phyloP scores from a whole-genome alignment of 352 stramenopile species.

The Peronospora belbahrii region DNA sequence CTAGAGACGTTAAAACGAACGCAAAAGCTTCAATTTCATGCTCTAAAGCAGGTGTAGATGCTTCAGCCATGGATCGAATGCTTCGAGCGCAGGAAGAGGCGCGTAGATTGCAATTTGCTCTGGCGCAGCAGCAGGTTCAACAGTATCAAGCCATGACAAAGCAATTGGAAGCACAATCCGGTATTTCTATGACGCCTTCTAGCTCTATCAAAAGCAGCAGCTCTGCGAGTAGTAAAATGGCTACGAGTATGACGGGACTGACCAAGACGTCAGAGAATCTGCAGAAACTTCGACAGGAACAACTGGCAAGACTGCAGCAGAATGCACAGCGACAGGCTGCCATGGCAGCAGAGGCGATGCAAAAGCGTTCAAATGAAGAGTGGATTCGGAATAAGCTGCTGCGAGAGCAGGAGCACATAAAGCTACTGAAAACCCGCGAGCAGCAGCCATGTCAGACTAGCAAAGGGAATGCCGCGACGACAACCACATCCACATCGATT shows the following conservation, averaged over 20 bases:
- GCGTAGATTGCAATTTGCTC: slow-evolving; percentile 28
- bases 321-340: slow-evolving; percentile 29
- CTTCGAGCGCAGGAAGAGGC: slow-evolving; percentile 18
- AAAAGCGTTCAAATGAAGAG: slow-evolving; percentile 28
- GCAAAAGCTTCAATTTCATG: slow-evolving; percentile 8
- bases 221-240: background rate
- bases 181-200: slow-evolving; percentile 11
- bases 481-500: slow-evolving; percentile 16
- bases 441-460: slow-evolving; percentile 23
- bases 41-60: slow-evolving; percentile 10
- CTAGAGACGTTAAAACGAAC: slow-evolving; percentile 20
- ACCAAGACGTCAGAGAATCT: slow-evolving; percentile 34
- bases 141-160: slow-evolving; percentile 23
- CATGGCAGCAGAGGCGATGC: slow-evolving; percentile 26
- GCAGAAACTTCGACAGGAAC: slow-evolving; percentile 38
- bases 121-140: slow-evolving; percentile 39
- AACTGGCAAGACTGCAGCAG: slow-evolving; percentile 49
- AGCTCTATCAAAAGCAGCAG: background rate
- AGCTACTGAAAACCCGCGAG: slow-evolving; percentile 26
- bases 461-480: slow-evolving; percentile 12
- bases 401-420: slow-evolving; percentile 41
- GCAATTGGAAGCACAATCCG: slow-evolving; percentile 14
- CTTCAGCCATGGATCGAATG: slow-evolving; percentile 9
- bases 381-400: slow-evolving; percentile 38
- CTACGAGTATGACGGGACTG: slow-evolving; percentile 3